Base-by-base conservation (phyloP, 2,329 filamentous ascomycete genomes). In the Calonectria leucothoes region DNA sequence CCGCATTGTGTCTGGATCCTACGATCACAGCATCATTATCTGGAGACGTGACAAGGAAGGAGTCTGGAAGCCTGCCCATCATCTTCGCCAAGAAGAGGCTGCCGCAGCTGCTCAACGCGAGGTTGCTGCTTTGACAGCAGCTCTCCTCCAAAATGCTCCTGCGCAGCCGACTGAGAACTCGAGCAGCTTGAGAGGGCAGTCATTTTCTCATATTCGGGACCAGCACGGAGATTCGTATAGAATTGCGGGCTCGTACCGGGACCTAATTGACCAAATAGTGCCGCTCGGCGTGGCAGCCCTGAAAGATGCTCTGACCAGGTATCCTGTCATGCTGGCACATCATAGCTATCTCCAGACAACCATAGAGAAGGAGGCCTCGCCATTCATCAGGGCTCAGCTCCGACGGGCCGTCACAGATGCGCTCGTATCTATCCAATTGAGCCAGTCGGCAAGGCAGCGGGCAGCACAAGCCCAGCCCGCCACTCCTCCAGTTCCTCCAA, bases 1-100 rank as follows among this genome's bases (percentile, higher is more conserved):
- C 12, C 93, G 96, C n/a, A 99, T 99, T 72, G 95, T 99, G 4
- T 98, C 96, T 8, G 97, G 97, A 3, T 98, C 95, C 0, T 99
- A 99, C 79, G 97, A 99, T 78, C 95, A 98, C 85, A 96, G 93
- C 14, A 95, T 99, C 78, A 96, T 98, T 77, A 94, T 99, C 70
- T 99, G 97, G 97, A 93, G 94, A 78, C 93, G 95, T 74, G 94
- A 97, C 76, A 91, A 92, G 76, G 93, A 97, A 77, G 96, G 96
- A 3, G 91, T 94, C 31, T 98, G 97, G 96, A 93, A 93, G 77
- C 91, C 93, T 68, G 92, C 92, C 39, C 94, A 96, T 76, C 91
- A 91, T 55, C 88, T 98, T 12, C 90, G 92, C 48, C 95, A 97
- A 82, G 93, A 94, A 81, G 93, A 94, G 72, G 93, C 92, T 2